Percentiles rank a stretch among this genome's conserved stretches.
These are phyloP conservation scores for Penicillium silybi DNA, from an alignment of 495 filamentous ascomycete genomes.

Conservation along the genomic window DNA sequence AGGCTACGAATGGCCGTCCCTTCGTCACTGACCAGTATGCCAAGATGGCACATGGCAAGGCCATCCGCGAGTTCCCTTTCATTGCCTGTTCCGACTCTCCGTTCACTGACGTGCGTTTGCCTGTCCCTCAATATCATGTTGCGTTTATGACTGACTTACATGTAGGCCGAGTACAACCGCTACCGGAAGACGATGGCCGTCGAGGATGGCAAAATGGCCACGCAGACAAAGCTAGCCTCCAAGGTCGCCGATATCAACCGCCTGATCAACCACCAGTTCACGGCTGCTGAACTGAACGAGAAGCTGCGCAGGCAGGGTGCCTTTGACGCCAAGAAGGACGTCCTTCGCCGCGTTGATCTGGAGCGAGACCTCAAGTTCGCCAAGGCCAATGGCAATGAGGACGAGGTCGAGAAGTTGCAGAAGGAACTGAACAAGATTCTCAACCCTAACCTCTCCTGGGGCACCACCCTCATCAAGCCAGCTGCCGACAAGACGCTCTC, in stretches of 20 bases:
- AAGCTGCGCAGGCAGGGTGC: conserved; percentile 68
- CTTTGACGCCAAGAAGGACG: conserved; percentile 56
- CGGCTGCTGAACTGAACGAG: conserved; percentile 68
- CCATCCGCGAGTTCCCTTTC: conserved; percentile 75
- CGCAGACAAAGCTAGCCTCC: conserved; percentile 54
- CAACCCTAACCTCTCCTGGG: conserved; percentile 65
- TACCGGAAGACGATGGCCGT: conserved; percentile 70
- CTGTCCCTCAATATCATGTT: neutral
- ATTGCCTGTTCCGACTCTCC: conserved; percentile 72
- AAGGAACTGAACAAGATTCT: conserved; percentile 65
- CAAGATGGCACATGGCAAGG: conserved; percentile 68
- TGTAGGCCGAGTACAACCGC: conserved; percentile 73
- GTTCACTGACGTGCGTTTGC: conserved; percentile 63
- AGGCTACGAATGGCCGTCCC: conserved; percentile 61
- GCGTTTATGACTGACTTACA: conserved; percentile 21
- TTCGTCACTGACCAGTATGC: conserved; percentile 76
- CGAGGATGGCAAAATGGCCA: conserved; percentile 69
- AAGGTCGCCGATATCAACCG: conserved; percentile 81
- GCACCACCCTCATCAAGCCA: conserved; percentile 51
- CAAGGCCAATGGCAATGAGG: conserved; percentile 56
- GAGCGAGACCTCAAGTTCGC: conserved; percentile 62
- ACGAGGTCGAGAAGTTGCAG: conserved; percentile 55
- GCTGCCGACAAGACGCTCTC: conserved; percentile 37
- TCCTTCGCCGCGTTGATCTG: conserved; percentile 60
- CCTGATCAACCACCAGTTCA: conserved; percentile 75